Evolutionary conservation across 331 rosid species (phyloP), one percentile per base, ranked within the genome.

Genomic region (Spiraea crenata): DNA sequence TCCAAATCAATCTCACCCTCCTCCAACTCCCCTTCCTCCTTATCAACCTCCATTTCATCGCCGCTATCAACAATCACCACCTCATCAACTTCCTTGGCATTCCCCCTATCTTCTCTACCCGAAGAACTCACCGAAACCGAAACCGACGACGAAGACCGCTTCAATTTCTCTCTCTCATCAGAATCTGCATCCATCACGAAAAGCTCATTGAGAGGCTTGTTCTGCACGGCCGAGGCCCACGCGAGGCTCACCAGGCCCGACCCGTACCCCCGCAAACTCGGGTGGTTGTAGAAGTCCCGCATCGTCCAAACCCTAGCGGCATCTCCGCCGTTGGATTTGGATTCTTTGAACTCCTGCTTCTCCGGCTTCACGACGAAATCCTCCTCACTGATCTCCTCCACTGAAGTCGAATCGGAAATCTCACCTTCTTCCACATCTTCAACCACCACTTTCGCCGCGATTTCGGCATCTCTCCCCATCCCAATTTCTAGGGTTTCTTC

Each of bases 1-100:
- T 91, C 99, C 78, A 85, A 81, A 58, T 86, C 98, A 85, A 95
- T 95, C 87, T 95, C 99, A n/a, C 99, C 99, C 81, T 95, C 99
- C 84, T 95, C 99, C 69, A 95, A 74, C 73, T 95, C 99, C 61
- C 96, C 99, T 34, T 89, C 99, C 71, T 95, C 98, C 77, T 77
- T 93, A 35, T 83, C 96, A 59, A 60, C 59, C 57, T 79, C 83
- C 58, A 61, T 69, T 48, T 83, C 87, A 19, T 83, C 87, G 2
- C 80, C 76, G 37, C 75, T 73, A 13, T 63, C 82, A 37, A 69
- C 70, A 70, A 74, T 74, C 81, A 74, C 69, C 19, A 76, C 80
- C 34, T n/a, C 61, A 44, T 40, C 79, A 59, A 67, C 79, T 67
- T 76, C 77, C 51, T 74, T 76, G 0, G 37, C 68, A 66, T 39